Conservation (phyloP, 352 stramenopile species). For the Plasmopara halstedii region DNA sequence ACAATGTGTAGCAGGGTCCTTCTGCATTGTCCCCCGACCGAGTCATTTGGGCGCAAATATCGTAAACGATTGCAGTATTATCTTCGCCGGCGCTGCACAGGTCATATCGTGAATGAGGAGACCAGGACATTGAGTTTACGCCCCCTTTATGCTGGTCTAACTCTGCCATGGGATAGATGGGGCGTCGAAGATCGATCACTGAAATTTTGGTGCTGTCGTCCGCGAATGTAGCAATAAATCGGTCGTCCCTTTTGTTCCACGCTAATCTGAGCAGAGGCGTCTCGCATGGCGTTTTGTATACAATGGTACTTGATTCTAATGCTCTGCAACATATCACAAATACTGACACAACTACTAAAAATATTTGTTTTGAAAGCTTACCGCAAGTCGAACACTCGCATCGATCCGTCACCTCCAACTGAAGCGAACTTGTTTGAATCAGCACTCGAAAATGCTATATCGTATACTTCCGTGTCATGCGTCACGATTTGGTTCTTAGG, state of each 20-base stretch:
- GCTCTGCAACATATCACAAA: constrained; percentile 17
- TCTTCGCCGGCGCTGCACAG: constrained; percentile 96
- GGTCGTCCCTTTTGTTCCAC: constrained; percentile 97
- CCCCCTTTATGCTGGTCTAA: constrained; percentile 86
- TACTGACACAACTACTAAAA: not conserved
- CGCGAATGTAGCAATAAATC: constrained; percentile 94
- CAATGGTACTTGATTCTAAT: constrained; percentile 92
- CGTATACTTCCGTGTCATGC: constrained; percentile 98
- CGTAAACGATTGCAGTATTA: constrained; percentile 94
- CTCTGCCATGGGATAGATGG: constrained; percentile 86
- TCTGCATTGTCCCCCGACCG: constrained; percentile 14
- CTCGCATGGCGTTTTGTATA: constrained; percentile 90
- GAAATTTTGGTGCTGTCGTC: constrained; percentile 88
- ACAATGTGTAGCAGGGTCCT: constrained; percentile 35
- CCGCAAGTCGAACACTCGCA: constrained; percentile 96
- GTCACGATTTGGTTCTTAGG: constrained; percentile 95
- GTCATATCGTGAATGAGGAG: constrained; percentile 86
- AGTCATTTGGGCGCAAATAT: constrained; percentile 54
- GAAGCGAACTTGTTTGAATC: constrained; percentile 93
- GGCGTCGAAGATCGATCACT: constrained; percentile 94
- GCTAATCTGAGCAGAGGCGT: constrained; percentile 90
- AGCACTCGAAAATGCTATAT: constrained; percentile 94
- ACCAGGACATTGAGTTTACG: constrained; percentile 97
- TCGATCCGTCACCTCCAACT: constrained; percentile 93
- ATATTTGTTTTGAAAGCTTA: constrained; percentile 21